phyloP scores from a whole-genome alignment of 1,284 basidiomycete genomes.

The Cryptococcus neoformans region DNA sequence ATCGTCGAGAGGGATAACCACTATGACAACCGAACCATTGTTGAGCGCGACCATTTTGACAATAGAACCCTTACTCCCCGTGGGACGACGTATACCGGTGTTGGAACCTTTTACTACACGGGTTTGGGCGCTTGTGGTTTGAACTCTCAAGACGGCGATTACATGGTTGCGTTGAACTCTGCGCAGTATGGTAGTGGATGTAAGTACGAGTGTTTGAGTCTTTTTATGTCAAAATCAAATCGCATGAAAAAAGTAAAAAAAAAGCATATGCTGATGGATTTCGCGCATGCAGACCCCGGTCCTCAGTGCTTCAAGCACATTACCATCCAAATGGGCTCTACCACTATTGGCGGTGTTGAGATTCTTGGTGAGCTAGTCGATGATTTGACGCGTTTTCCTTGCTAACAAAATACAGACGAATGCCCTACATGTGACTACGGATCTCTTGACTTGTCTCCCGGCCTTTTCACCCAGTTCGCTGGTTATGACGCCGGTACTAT shows the following conservation, averaged over 20 bases:
- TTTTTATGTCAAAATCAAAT: background rate
- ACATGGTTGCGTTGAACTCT: constrained; percentile 29
- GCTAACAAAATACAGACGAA: constrained; percentile 17
- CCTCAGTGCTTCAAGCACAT: constrained; percentile 55
- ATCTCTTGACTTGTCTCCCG: constrained; percentile 54
- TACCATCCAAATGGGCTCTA: constrained; percentile 54
- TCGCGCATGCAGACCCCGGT: constrained; percentile 30
- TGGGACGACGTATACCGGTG: constrained; percentile 11
- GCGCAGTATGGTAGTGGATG: constrained; percentile 37
- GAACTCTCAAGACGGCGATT: constrained; percentile 21
- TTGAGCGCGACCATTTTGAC: constrained; percentile 4
- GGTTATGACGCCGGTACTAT: constrained; percentile 44
- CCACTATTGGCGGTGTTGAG: constrained; percentile 49
- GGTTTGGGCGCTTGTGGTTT: constrained; percentile 33
- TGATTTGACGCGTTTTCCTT: constrained; percentile 1
- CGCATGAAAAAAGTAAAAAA: no score
- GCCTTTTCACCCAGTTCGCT: constrained; percentile 55
- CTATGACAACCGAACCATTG: constrained; percentile 7
- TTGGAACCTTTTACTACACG: constrained; percentile 26
- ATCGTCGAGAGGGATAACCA: constrained; percentile 1
- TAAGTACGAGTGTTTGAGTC: constrained; percentile 8
- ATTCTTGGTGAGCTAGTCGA: constrained; percentile 50
- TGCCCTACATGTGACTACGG: constrained; percentile 40
- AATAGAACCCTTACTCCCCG: constrained; percentile 10
- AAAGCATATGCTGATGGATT: background rate